Evolutionary conservation across 2,329 filamentous ascomycete species (phyloP).

Genomic region (Chlorencoelia australis): DNA sequence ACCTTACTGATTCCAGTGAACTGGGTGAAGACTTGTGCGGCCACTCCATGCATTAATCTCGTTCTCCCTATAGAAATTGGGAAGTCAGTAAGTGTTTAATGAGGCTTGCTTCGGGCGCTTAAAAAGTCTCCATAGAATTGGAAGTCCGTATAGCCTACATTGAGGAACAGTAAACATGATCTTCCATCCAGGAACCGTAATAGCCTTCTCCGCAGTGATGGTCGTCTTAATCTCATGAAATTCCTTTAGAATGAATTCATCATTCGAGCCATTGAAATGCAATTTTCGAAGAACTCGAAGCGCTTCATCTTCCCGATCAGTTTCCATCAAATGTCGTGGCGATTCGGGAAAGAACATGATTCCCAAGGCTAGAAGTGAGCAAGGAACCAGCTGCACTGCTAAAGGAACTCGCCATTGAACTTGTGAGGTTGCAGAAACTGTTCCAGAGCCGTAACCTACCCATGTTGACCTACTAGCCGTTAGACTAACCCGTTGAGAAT

Average conservation of each 20-base stretch:
- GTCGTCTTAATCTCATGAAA: constrained; percentile 51
- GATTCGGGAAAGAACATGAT: constrained; percentile 67
- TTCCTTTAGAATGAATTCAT: constrained; percentile 48
- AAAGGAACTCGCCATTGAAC: constrained; percentile 23
- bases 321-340: constrained; percentile 64
- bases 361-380: constrained; percentile 46
- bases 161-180: constrained; percentile 47
- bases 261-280: constrained; percentile 54
- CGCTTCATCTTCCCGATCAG: constrained; percentile 54
- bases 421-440: constrained; percentile 8
- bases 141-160: no score
- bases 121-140: no score
- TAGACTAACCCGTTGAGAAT: background rate
- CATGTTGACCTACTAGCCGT: constrained; percentile 38
- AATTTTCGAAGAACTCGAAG: constrained; percentile 57
- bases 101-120: no score
- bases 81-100: background rate
- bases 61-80: constrained; percentile 33
- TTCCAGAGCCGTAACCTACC: constrained; percentile 42
- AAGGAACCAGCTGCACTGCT: constrained; percentile 56
- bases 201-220: constrained; percentile 47
- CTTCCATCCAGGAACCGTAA: constrained; percentile 42
- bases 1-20: constrained; percentile 43
- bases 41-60: constrained; percentile 48
- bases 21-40: constrained; percentile 56